These are phyloP conservation scores for Malus hybrid DNA, from an alignment of 331 rosid genomes.

Conservation along the genomic window DNA sequence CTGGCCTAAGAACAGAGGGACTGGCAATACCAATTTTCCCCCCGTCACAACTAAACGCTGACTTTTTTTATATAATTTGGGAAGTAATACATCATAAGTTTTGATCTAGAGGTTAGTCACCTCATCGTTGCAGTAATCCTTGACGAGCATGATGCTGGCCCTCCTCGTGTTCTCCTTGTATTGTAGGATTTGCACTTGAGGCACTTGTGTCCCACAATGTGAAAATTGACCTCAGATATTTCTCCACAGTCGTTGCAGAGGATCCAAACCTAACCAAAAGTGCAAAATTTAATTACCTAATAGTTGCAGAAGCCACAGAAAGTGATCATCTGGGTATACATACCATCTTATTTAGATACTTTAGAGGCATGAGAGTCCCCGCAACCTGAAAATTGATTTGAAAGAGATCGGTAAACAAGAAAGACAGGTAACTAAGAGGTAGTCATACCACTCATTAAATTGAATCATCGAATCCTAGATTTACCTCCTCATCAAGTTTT, in stretches of 20 bases:
- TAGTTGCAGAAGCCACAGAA: neutral
- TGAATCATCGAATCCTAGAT: neutral
- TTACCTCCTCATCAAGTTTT: constrained; percentile 48
- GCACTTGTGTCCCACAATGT: constrained; percentile 50
- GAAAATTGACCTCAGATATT: constrained; percentile 46
- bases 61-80: neutral
- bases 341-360: constrained; percentile 43
- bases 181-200: constrained; percentile 58
- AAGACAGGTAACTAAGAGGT: neutral
- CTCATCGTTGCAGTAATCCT: constrained; percentile 33
- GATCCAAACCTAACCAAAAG: constrained; percentile 40
- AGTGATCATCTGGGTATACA: neutral
- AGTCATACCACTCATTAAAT: neutral
- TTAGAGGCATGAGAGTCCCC: constrained; percentile 39
- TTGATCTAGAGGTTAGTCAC: constrained; percentile 1
- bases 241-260: constrained; percentile 66
- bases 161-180: constrained; percentile 51
- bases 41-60: neutral
- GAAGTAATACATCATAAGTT: neutral
- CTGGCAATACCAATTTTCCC: neutral
- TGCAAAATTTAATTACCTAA: neutral
- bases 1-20: neutral
- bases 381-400: constrained; percentile 33
- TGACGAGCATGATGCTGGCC: constrained; percentile 46
- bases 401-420: neutral